Base-by-base conservation (phyloP, 306 rosid genomes). In the Betula pendula region DNA sequence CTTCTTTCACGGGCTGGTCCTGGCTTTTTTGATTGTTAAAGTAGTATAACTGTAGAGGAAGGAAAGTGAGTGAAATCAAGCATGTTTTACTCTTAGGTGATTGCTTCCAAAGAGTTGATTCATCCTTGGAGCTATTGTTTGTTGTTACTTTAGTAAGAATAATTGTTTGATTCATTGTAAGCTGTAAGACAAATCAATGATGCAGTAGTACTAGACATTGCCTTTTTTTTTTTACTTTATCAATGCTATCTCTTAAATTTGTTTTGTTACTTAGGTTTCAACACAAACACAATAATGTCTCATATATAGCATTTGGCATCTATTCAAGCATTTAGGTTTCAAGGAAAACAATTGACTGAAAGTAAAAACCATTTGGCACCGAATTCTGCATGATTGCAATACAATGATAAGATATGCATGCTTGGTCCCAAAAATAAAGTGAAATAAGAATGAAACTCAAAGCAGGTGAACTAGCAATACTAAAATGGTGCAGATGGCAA, bases 1-100 rank as follows among this genome's bases (percentile, higher is more conserved):
- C 96, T 93, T 63, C 94, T 93, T 56, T 86, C 91, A 70, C 87
- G 66, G 22, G 90, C 90, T 42, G 88, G 84, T 67, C 84, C 86
- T 15, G 88, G 84, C 2, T 84, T 87, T 82, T 87, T 87, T 8
- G 79, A 75, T 75, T 43, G 78, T 60, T 84, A 71, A 5, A 73
- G 48, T 55, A 52, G 24, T 25, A 13, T 70, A 27, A 8, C 9
- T 31, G 8, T 55, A 22, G 38, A 29, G 27, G 53, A 45, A 70
- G 59, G 75, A 25, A 22, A 74, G 19, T 31, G 35, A 24, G 19
- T 20, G 12, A 45, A 40, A 40, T 38, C 13, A 4, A 44, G n/a
- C 24, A 35, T 24, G n/a, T 6, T 43, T 13, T 16, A 66, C 17
- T 15, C 58, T 42, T 76, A 58, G 76, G 68, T 51, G 60, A 38